A percentile compares a stretch with the other conserved stretches of the same genome.
Conservation (phyloP, 495 filamentous ascomycete genomes). For the Sabuloglossum arenarium region DNA sequence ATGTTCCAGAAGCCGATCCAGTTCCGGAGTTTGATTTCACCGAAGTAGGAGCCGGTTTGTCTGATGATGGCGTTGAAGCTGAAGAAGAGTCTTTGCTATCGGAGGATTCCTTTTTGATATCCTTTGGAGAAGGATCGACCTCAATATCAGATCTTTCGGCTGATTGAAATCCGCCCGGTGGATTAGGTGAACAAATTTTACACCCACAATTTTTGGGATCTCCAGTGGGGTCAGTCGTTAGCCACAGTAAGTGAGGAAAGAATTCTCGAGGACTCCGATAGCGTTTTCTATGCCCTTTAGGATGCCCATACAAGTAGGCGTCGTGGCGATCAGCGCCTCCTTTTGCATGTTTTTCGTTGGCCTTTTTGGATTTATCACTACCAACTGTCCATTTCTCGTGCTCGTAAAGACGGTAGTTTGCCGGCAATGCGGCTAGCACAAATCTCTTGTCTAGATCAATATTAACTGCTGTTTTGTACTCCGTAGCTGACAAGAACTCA, state of each 20-base stretch:
- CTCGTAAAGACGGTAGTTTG: conserved; percentile 36
- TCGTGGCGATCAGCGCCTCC: conserved; percentile 23
- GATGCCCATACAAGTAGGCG: conserved; percentile 41
- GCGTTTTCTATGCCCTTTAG: conserved; percentile 32
- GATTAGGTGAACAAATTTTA: conserved; percentile 27
- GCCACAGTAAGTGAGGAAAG: conserved; percentile 39
- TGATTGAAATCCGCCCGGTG: background rate
- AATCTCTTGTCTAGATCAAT: conserved; percentile 20
- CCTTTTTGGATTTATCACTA: conserved; percentile 13
- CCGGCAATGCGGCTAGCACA: conserved; percentile 30
- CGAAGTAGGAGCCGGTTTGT: background rate
- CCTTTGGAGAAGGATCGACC: background rate
- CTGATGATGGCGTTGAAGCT: conserved; percentile 1
- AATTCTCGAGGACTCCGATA: conserved; percentile 38
- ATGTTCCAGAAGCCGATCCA: background rate
- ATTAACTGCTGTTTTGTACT: conserved; percentile 9
- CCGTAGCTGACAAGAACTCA: background rate
- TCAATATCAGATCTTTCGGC: background rate
- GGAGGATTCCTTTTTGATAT: background rate
- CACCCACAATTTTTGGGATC: conserved; percentile 37
- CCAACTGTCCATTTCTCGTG: conserved; percentile 26
- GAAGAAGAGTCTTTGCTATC: conserved; percentile 6
- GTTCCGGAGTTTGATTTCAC: background rate
- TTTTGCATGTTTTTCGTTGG: background rate
- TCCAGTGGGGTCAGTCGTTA: conserved; percentile 27